Evolutionary conservation across 371 early-diverging fungal species (phyloP).

Genomic region (Mortierella sp.): DNA sequence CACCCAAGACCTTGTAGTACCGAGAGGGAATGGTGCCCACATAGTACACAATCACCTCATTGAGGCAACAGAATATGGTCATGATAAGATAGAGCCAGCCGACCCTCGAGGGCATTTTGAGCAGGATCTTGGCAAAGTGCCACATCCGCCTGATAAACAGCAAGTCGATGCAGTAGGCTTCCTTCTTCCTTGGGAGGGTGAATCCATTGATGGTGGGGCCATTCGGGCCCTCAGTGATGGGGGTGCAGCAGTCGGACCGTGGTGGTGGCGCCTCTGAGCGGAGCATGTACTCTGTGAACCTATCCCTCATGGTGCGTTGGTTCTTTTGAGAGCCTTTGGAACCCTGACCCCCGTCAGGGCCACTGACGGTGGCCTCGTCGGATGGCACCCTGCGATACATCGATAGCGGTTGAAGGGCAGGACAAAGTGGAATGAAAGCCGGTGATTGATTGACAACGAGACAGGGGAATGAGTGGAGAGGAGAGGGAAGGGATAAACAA

Average conservation of each 20-base stretch:
- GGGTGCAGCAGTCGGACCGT: not conserved
- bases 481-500: not conserved
- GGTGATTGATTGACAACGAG: too few relatives aligned
- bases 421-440: too few relatives aligned
- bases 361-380: slow-evolving; percentile 34
- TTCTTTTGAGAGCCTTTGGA: too few relatives aligned
- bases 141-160: slow-evolving; percentile 60
- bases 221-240: not conserved
- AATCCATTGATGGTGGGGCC: slow-evolving; percentile 8
- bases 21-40: slow-evolving; percentile 77
- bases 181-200: slow-evolving; percentile 18
- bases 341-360: slow-evolving; percentile 16
- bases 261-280: too few relatives aligned
- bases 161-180: slow-evolving; percentile 60
- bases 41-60: slow-evolving; percentile 75
- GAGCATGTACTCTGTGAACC: too few relatives aligned
- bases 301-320: too few relatives aligned
- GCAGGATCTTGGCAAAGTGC: slow-evolving; percentile 58
- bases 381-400: slow-evolving; percentile 49
- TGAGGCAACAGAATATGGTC: slow-evolving; percentile 56
- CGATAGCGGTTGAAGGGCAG: not conserved
- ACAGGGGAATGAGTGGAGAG: too few relatives aligned
- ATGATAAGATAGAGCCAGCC: slow-evolving; percentile 63
- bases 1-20: slow-evolving; percentile 76
- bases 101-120: slow-evolving; percentile 49